Evolutionary conservation across 352 stramenopile species (phyloP).

Genomic region (Phytopythium kandeliae): DNA sequence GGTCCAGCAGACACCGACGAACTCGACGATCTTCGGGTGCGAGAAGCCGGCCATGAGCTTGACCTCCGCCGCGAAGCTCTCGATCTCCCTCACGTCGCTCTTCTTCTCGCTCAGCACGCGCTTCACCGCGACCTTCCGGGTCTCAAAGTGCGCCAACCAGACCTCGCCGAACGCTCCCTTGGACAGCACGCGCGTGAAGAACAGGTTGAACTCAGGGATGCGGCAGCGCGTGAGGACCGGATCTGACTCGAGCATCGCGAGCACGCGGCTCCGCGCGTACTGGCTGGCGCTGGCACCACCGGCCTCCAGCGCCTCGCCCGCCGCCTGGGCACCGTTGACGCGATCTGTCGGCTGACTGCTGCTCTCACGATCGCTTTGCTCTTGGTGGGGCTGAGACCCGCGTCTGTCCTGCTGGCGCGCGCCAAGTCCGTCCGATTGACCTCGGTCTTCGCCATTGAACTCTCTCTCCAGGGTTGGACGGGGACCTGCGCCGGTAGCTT

Average conservation of each 20-base stretch:
- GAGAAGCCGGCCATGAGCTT: constrained; percentile 81
- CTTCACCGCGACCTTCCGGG: constrained; percentile 76
- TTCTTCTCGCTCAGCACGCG: constrained; percentile 76
- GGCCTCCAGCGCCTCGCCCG: constrained; percentile 1
- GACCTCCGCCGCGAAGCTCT: constrained; percentile 81
- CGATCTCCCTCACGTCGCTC: constrained; percentile 79
- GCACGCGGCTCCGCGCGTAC: constrained; percentile 36
- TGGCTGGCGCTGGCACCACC: constrained; percentile 14
- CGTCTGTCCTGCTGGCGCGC: not conserved
- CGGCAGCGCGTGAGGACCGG: constrained; percentile 39
- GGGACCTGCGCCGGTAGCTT: not conserved
- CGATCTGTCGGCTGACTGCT: not conserved
- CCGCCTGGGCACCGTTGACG: constrained; percentile 5
- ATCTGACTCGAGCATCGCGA: constrained; percentile 58
- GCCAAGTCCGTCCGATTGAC: too few species aligned
- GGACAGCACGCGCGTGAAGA: constrained; percentile 79
- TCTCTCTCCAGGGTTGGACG: too few species aligned
- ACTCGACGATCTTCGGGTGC: constrained; percentile 81
- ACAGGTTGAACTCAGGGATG: constrained; percentile 68
- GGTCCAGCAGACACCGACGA: constrained; percentile 74
- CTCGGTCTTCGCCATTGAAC: too few species aligned
- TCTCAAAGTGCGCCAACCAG: constrained; percentile 78
- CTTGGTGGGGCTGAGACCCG: not conserved
- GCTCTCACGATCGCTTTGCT: not conserved
- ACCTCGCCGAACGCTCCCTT: constrained; percentile 86